These are phyloP conservation scores for Chalciporus pseudorubinellus DNA, from an alignment of 768 basidiomycete species.

Conservation along the genomic window DNA sequence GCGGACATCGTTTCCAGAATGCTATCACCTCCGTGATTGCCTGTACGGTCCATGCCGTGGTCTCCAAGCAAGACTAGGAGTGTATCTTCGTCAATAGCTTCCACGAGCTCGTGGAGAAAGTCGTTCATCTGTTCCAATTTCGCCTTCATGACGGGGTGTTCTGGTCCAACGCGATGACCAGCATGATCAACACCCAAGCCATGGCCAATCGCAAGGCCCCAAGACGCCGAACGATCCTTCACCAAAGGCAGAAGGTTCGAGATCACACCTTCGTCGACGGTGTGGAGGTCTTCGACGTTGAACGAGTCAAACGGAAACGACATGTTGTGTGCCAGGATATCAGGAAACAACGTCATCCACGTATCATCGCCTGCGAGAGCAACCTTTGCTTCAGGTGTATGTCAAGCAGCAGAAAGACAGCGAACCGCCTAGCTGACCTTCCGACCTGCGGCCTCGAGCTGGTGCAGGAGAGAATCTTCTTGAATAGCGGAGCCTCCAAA, in stretches of 20 bases:
- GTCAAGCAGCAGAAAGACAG: background rate
- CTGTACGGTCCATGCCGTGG: slow-evolving; percentile 94
- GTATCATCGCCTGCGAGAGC: slow-evolving; percentile 98
- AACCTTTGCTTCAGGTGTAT: slow-evolving; percentile 43
- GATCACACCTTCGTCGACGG: slow-evolving; percentile 91
- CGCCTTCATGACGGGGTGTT: slow-evolving; percentile 77
- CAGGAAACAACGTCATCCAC: slow-evolving; percentile 88
- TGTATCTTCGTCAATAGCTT: slow-evolving; percentile 78
- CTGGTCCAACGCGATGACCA: slow-evolving; percentile 91
- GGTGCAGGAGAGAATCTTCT: slow-evolving; percentile 87
- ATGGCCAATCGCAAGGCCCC: slow-evolving; percentile 90
- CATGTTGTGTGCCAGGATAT: slow-evolving; percentile 67
- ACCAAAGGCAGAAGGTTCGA: slow-evolving; percentile 80
- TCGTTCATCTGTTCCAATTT: slow-evolving; percentile 89
- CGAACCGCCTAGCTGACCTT: slow-evolving; percentile 41
- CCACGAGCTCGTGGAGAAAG: slow-evolving; percentile 71
- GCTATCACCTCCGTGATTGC: slow-evolving; percentile 95
- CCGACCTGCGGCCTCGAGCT: slow-evolving; percentile 57
- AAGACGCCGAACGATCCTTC: slow-evolving; percentile 47
- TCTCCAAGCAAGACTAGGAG: slow-evolving; percentile 90
- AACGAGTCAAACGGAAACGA: slow-evolving; percentile 91
- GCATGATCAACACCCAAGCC: slow-evolving; percentile 96
- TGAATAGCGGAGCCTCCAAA: slow-evolving; percentile 84
- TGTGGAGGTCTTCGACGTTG: slow-evolving; percentile 97
- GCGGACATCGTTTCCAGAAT: slow-evolving; percentile 80